Percentiles rank a stretch among this genome's conserved stretches.
These are phyloP conservation scores for Lycium ferocissimum DNA, from an alignment of 257 asterid genomes.

Conservation along the genomic window DNA sequence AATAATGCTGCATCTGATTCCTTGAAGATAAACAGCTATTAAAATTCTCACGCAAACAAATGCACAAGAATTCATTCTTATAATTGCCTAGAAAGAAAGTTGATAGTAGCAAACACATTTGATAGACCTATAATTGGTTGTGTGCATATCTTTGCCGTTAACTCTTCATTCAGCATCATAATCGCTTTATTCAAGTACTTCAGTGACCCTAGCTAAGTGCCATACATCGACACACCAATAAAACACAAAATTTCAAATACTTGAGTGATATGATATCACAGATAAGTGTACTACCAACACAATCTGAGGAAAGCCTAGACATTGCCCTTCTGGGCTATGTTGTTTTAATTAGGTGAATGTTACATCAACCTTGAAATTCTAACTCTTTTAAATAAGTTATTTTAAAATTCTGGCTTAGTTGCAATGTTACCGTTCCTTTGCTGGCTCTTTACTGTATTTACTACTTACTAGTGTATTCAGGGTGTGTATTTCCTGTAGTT, in stretches of 20 bases:
- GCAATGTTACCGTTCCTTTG: not conserved
- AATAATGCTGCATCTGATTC: not conserved
- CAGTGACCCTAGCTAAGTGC: not conserved
- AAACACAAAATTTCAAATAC: slow-evolving; percentile 4
- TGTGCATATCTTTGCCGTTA: not conserved
- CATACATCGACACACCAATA: not conserved
- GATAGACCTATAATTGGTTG: slow-evolving; percentile 26
- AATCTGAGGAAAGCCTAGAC: not conserved
- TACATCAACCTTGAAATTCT: not conserved
- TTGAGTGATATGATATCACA: not conserved
- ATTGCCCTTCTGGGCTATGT: not conserved
- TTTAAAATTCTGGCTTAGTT: not conserved
- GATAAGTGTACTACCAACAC: not conserved
- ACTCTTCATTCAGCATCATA: not conserved
- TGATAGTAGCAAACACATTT: not conserved
- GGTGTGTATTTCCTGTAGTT: too few species aligned
- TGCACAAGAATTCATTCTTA: not conserved
- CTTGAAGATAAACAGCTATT: not conserved
- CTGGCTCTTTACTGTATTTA: not conserved
- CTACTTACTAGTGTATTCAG: not conserved
- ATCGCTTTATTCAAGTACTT: not conserved
- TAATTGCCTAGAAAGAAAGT: not conserved
- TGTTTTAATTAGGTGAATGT: not conserved
- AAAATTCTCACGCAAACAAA: not conserved
- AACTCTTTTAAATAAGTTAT: not conserved